A percentile compares a stretch with the other conserved stretches of the same genome.
Evolutionary conservation across 257 asterid species (phyloP).

Genomic region (Ligustrum vulgare): DNA sequence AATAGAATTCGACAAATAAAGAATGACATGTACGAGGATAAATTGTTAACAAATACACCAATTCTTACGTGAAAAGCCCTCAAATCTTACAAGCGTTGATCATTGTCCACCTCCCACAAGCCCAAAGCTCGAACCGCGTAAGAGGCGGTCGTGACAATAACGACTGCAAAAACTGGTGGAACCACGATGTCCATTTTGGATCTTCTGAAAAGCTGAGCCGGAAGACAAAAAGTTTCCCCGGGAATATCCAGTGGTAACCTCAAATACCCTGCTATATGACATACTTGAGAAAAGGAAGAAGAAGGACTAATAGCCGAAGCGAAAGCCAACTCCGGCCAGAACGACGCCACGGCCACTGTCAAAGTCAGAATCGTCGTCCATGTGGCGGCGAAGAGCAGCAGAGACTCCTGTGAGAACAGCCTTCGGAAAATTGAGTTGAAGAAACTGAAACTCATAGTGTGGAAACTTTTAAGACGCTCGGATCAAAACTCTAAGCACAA

Average conservation of each 20-base stretch:
- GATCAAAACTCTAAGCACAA: background rate
- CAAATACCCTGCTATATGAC: slow-evolving; percentile 38
- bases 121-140: slow-evolving; percentile 67
- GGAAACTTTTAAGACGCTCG: no score
- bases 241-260: slow-evolving; percentile 80
- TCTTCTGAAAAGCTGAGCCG: slow-evolving; percentile 46
- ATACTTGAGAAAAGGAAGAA: slow-evolving; percentile 46
- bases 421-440: slow-evolving; percentile 34
- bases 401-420: slow-evolving; percentile 48
- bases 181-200: slow-evolving; percentile 59
- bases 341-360: slow-evolving; percentile 70
- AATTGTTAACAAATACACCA: background rate
- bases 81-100: slow-evolving; percentile 6
- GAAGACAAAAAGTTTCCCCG: slow-evolving; percentile 57
- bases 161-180: slow-evolving; percentile 80
- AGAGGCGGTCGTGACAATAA: slow-evolving; percentile 65
- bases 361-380: slow-evolving; percentile 73
- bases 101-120: slow-evolving; percentile 66
- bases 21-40: background rate
- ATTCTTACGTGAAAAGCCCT: background rate
- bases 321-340: slow-evolving; percentile 75
- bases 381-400: slow-evolving; percentile 59
- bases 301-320: slow-evolving; percentile 56
- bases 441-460: slow-evolving; percentile 43
- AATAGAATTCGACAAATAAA: no score